Base-by-base conservation (phyloP, 208 protist genomes). In the Borovskyia barvae region DNA sequence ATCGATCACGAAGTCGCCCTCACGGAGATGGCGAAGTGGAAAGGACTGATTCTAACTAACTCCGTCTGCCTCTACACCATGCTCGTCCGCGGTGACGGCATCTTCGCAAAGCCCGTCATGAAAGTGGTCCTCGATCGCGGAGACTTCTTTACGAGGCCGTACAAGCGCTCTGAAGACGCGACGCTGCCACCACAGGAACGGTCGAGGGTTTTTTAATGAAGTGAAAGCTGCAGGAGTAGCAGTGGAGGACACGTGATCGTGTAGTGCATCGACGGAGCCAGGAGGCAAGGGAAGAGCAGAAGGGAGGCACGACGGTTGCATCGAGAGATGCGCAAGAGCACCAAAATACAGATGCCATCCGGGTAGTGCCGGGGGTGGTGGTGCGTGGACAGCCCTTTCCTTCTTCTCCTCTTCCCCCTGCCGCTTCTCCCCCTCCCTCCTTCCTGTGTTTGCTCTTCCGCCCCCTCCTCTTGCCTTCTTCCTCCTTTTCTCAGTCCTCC, bases 1-100 rank as follows among this genome's bases (percentile, higher is more conserved):
- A 51, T 80, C 1, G 82, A 85, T 32, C 71, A 82, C 42, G 39
- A 71, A 5, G 64, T 64, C n/a, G 72, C 77, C 1, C 3, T 89
- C 0, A 51, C 74, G 55, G 57, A 72, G 22, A 74, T 85, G 75
- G 37, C 49, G n/a, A 51, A 53, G 29, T 85, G 77, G 82, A 32
- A 60, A 9, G 72, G 72, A 0, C 37, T 83, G 41, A 28, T 61
- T n/a, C 39, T 83, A 20, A 70, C 72, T 12, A 59, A 39, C n/a
- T 50, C 64, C 5, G 55, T 52, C 4, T 22, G 66, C 32, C 15
- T 67, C 15, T 65, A 65, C 20, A 35, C 57, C 32, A 58, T 73
- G 58, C 59, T 83, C n/a, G 28, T 64, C 0, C 52, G 66, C 5
- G 55, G 33, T 3, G 58, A 75, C 39, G 53, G 63, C 12, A 9